A percentile compares a stretch with the other conserved stretches of the same genome.
phyloP scores from a whole-genome alignment of 371 early-diverging fungal species.

The Apophysomyces ossiformis region DNA sequence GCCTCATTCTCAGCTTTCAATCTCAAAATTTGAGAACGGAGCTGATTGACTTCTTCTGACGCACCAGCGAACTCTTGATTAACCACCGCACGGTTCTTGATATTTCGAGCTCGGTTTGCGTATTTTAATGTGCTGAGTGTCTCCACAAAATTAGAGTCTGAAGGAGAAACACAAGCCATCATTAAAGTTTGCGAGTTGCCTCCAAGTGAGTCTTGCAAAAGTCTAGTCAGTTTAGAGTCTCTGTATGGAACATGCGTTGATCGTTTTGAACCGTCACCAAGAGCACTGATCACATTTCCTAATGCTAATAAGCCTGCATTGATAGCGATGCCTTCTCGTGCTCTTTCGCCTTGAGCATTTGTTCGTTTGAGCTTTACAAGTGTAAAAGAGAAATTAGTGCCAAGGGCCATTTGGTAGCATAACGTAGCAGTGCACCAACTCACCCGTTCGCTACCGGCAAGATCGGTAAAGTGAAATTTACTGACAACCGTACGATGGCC shows the following conservation, averaged over 20 bases:
- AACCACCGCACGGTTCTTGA: constrained; percentile 74
- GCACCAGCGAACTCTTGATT: constrained; percentile 52
- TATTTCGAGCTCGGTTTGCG: constrained; percentile 87
- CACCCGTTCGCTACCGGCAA: constrained; percentile 82
- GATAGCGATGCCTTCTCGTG: constrained; percentile 97
- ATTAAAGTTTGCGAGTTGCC: constrained; percentile 92
- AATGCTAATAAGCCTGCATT: constrained; percentile 96
- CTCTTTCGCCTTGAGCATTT: constrained; percentile 82
- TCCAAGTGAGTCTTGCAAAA: constrained; percentile 96
- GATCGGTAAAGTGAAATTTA: constrained; percentile 96
- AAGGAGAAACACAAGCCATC: constrained; percentile 91
- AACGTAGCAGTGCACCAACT: background rate
- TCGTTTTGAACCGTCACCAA: constrained; percentile 82
- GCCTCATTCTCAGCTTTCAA: constrained; percentile 65
- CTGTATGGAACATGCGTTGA: constrained; percentile 91
- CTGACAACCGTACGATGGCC: constrained; percentile 50
- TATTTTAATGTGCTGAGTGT: constrained; percentile 92
- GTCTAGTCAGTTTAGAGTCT: constrained; percentile 88
- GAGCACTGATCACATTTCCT: constrained; percentile 98
- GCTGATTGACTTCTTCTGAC: constrained; percentile 65
- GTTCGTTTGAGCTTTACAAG: constrained; percentile 44
- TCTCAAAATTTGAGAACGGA: constrained; percentile 67
- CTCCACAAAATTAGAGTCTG: constrained; percentile 82
- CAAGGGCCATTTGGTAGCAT: too few species aligned
- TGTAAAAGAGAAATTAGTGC: constrained; percentile 5